Base-by-base conservation (phyloP, 2,329 filamentous ascomycete genomes). In the Tolypocladium cylindrosporum region DNA sequence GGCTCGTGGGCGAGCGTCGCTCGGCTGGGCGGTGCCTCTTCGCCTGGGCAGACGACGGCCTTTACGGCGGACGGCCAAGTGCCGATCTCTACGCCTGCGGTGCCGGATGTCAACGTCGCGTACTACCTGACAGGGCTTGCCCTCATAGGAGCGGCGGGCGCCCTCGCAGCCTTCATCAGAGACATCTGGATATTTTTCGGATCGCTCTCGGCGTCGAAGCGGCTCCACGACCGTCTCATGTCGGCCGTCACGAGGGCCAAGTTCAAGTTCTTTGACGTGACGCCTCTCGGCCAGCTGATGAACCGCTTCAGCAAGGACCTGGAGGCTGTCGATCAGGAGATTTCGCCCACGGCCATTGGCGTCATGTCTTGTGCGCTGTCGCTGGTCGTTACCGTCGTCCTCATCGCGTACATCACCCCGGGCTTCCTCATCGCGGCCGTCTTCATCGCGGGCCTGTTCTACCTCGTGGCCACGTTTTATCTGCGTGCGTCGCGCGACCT, bases 291-390 rank as follows among this genome's bases (percentile, higher is more conserved):
- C 14, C 93, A 97, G 73, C 81, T 99, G 67, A 97, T 97, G 87
- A 99, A 99, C 73, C 86, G 94, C 24, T 99, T 99, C 75, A 97
- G 93, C 71, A 97, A 97, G 73, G 94, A 99, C 71, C 83, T 99
- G 16, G 92, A 99, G 71, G 86, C 91, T 13, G 82, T 99, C 24
- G 94, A 99, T 65, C 94, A 99, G 70, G 94, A 99, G 71, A 90
- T 99, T 59, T 92, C 94, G 0, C 91, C 92, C 2, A 86, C 95
- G 45, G 93, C 94, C 27, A 92, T 97, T 64, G 83, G 84, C 57
- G 82, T 87, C 56, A 83, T 87, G 72, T 80, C 78, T n/a, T 87
- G 82, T 65, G 80, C 77, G 1, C 74, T 87, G 60, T 82, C 79
- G 39, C 81, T 97, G 51, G 69, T 94, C 42, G 92, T 96, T 58